Conservation (phyloP, 352 stramenopile species). For the Thalassiosira hispida region DNA sequence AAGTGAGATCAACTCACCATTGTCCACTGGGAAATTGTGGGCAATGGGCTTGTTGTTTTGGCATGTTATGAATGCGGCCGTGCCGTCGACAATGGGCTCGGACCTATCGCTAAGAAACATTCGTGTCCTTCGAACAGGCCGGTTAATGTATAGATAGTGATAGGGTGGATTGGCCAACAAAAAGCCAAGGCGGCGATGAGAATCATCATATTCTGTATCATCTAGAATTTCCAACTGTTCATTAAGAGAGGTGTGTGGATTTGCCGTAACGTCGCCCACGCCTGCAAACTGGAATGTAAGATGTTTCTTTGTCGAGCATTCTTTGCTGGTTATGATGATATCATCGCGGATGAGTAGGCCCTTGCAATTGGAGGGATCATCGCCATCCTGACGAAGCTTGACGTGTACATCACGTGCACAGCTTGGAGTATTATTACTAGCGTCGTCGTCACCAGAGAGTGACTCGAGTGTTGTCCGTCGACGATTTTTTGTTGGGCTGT, state of each 20-base stretch:
- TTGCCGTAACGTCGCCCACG: background rate
- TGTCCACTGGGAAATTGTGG: constrained; percentile 18
- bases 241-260: constrained; percentile 5
- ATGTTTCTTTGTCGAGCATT: constrained; percentile 5
- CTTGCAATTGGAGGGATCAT: background rate
- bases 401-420: too few relatives aligned
- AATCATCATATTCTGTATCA: too few relatives aligned
- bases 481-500: too few relatives aligned
- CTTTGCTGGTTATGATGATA: constrained; percentile 22
- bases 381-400: too few relatives aligned
- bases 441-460: too few relatives aligned
- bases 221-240: constrained; percentile 7
- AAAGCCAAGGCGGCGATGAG: constrained; percentile 9
- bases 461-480: too few relatives aligned
- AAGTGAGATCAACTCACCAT: constrained; percentile 13
- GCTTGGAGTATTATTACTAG: too few relatives aligned
- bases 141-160: constrained; percentile 1
- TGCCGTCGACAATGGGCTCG: background rate
- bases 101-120: constrained; percentile 11
- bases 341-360: constrained; percentile 25
- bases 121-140: background rate
- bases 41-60: constrained; percentile 13
- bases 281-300: constrained; percentile 6
- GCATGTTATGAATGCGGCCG: constrained; percentile 14
- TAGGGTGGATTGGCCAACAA: constrained; percentile 1